Evolutionary conservation across 495 filamentous ascomycete genomes (phyloP).

Genomic region (Neurospora sp.): DNA sequence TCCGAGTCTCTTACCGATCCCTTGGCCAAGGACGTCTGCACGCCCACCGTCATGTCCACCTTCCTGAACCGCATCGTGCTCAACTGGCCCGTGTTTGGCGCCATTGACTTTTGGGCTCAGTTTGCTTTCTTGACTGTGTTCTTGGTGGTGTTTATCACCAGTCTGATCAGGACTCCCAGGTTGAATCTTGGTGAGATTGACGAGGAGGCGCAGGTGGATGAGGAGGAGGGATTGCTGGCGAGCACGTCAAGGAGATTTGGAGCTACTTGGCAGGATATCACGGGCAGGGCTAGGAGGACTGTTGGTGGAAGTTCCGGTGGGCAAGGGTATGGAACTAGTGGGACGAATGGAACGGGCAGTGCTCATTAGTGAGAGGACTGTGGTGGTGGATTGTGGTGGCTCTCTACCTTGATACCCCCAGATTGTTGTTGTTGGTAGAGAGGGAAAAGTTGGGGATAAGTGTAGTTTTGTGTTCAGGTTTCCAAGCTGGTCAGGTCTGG

Average conservation of each 20-base stretch:
- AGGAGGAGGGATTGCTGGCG: constrained; percentile 84
- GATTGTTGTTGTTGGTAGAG: not conserved
- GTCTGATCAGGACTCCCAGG: constrained; percentile 69
- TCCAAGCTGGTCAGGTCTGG: not conserved
- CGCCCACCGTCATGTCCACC: constrained; percentile 77
- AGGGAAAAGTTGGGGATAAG: not conserved
- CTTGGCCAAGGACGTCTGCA: constrained; percentile 68
- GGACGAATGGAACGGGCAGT: not conserved
- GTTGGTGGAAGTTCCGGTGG: not conserved
- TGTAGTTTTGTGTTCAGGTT: not conserved
- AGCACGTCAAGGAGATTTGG: constrained; percentile 68
- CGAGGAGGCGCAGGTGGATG: constrained; percentile 84
- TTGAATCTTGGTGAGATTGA: constrained; percentile 65
- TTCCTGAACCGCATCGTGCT: constrained; percentile 91
- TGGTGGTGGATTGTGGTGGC: not conserved
- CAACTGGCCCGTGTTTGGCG: constrained; percentile 95
- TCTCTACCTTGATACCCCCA: not conserved
- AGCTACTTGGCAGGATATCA: constrained; percentile 84
- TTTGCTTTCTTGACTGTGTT: constrained; percentile 83
- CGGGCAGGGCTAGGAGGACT: constrained; percentile 29
- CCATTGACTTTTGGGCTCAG: constrained; percentile 87
- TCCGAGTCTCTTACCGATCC: constrained; percentile 56
- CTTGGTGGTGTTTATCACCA: constrained; percentile 61
- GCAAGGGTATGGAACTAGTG: constrained; percentile 9
- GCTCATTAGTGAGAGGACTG: not conserved